phyloP scores from a whole-genome alignment of 108 stramenopile species.

The Skeletonema costatum region DNA sequence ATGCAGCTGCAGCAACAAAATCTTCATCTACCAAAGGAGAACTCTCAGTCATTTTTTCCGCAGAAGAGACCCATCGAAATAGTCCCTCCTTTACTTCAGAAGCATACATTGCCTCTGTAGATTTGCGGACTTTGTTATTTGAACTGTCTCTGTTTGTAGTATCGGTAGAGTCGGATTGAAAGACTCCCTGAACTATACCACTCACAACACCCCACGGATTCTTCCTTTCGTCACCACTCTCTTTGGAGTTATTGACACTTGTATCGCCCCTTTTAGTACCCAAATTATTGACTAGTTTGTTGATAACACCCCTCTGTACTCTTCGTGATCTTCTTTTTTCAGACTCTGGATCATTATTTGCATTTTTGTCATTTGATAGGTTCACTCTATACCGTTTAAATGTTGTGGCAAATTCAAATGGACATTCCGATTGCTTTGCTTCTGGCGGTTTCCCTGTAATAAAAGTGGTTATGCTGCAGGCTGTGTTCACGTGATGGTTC shows the following conservation, averaged over 20 bases:
- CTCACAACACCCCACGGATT: constrained; percentile 30
- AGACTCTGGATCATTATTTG: constrained; percentile 9
- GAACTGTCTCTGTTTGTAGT: background rate
- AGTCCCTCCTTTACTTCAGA: background rate
- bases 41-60: background rate
- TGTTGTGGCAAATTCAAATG: constrained; percentile 46
- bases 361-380: constrained; percentile 7
- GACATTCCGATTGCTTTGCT: constrained; percentile 8
- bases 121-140: constrained; percentile 4
- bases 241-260: background rate
- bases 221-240: constrained; percentile 21
- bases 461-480: background rate
- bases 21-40: constrained; percentile 28
- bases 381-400: constrained; percentile 67
- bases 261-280: background rate
- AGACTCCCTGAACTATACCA: background rate
- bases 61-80: constrained; percentile 16
- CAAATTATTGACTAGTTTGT: constrained; percentile 15
- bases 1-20: constrained; percentile 34
- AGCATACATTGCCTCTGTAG: constrained; percentile 6
- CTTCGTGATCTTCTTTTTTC: constrained; percentile 17
- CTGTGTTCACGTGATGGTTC: background rate
- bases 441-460: background rate
- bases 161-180: background rate
- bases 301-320: constrained; percentile 7